These are phyloP conservation scores for Primulina huaijiensis DNA, from an alignment of 257 asterid genomes.

Conservation along the genomic window DNA sequence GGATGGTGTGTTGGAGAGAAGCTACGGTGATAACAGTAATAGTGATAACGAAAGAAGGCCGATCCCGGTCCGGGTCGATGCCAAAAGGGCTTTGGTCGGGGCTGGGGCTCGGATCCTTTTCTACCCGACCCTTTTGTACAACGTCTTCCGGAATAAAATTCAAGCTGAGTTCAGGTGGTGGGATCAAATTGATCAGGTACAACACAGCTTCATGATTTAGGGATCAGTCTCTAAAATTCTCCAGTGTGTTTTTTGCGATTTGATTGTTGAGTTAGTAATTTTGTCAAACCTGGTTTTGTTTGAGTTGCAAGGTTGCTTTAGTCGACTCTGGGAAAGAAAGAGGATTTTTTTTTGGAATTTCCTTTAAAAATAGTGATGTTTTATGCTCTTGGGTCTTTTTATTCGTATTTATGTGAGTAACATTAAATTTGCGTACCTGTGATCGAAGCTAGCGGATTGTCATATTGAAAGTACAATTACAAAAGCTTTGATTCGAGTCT, in stretches of 20 bases:
- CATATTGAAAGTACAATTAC: not conserved
- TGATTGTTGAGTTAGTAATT: constrained; percentile 1
- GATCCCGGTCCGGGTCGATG: constrained; percentile 65
- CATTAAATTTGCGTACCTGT: not conserved
- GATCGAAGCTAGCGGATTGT: not conserved
- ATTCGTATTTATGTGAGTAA: not conserved
- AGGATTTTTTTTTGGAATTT: not conserved
- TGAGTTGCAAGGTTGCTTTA: not conserved
- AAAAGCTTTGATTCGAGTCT: not conserved
- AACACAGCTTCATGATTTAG: not conserved
- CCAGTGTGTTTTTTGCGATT: not conserved
- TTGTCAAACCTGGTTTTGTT: not conserved
- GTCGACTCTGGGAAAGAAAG: not conserved
- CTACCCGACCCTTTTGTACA: constrained; percentile 87
- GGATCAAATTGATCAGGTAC: constrained; percentile 93
- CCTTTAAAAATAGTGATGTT: not conserved
- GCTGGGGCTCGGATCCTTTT: constrained; percentile 96
- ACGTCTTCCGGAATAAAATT: constrained; percentile 81
- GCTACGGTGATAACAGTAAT: constrained; percentile 9
- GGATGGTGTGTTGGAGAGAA: constrained; percentile 26
- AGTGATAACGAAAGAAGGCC: constrained; percentile 33
- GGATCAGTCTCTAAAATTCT: not conserved
- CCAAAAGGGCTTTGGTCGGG: constrained; percentile 85
- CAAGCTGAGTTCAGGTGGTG: constrained; percentile 93
- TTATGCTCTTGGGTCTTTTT: not conserved